A percentile compares a stretch with the other conserved stretches of the same genome.
Conservation (phyloP, 2,329 filamentous ascomycete species). For the Fusarium tanahbumbuense region DNA sequence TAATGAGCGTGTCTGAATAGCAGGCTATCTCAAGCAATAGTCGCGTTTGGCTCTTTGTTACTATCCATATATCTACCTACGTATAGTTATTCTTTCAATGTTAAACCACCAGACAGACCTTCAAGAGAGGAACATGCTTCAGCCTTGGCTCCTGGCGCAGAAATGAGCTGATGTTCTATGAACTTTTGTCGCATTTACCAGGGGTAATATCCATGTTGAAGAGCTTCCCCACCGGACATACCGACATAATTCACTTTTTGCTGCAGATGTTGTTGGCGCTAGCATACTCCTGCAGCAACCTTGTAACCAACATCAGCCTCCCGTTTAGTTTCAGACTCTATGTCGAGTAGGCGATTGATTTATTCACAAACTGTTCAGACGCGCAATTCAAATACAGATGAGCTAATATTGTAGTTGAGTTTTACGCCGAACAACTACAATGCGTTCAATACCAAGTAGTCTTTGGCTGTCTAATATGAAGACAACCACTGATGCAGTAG, state of each 20-base stretch:
- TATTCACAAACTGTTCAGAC: neutral
- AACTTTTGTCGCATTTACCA: neutral
- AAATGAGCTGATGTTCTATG: neutral
- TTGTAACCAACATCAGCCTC: conserved; percentile 19
- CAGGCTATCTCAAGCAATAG: neutral
- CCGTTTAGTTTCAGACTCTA: neutral
- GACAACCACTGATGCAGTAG: neutral
- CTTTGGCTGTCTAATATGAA: neutral
- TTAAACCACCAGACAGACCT: neutral
- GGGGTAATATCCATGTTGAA: neutral
- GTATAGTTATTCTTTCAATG: neutral
- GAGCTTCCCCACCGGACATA: neutral
- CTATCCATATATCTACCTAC: neutral
- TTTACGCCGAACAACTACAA: neutral
- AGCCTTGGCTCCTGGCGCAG: neutral
- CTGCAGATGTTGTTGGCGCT: conserved; percentile 37
- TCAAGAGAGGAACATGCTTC: neutral
- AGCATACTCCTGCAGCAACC: neutral
- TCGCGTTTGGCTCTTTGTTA: neutral
- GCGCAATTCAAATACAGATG: neutral
- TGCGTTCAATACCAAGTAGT: neutral
- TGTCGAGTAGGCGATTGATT: neutral
- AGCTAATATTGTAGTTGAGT: neutral
- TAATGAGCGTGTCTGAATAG: conserved; percentile 4
- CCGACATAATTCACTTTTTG: neutral